Percentiles rank a stretch among this genome's conserved stretches.
Evolutionary conservation across 768 basidiomycete species (phyloP).

Genomic region (Leucocoprinus birnbaumii): DNA sequence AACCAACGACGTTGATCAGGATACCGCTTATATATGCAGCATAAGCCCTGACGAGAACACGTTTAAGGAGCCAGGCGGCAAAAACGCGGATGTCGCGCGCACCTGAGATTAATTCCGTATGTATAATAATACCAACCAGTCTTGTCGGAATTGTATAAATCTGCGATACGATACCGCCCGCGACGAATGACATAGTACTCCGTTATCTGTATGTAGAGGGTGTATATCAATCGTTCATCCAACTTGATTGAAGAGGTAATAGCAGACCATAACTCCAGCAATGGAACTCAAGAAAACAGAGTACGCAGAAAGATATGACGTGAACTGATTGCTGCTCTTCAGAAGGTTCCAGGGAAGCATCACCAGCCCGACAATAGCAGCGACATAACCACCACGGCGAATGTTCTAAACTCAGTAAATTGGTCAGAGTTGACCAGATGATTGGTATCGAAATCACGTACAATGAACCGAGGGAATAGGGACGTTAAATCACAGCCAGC

Average conservation of each 20-base stretch:
- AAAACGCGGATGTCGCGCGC: constrained; percentile 13
- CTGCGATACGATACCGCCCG: constrained; percentile 67
- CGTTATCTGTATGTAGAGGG: constrained; percentile 44
- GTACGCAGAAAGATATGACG: constrained; percentile 80
- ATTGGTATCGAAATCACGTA: constrained; percentile 24
- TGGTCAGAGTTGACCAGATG: background rate
- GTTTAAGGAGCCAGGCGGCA: constrained; percentile 1
- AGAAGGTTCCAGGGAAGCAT: constrained; percentile 80
- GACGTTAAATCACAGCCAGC: constrained; percentile 84
- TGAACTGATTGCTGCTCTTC: constrained; percentile 71
- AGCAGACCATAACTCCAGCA: constrained; percentile 70
- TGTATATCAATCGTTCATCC: too few relatives aligned
- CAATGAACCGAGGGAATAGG: constrained; percentile 73
- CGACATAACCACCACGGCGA: constrained; percentile 79
- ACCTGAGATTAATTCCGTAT: constrained; percentile 71
- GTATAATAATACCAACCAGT: constrained; percentile 78
- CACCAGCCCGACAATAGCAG: constrained; percentile 72
- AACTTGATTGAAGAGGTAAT: too few relatives aligned
- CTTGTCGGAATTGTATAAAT: constrained; percentile 58
- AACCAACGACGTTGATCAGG: constrained; percentile 80
- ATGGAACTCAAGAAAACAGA: constrained; percentile 81
- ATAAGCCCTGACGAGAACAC: constrained; percentile 56
- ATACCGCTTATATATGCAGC: constrained; percentile 71
- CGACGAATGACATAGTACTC: constrained; percentile 76
- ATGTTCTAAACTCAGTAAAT: constrained; percentile 54